phyloP scores from a whole-genome alignment of 495 filamentous ascomycete species.

The Platismatia glauca region DNA sequence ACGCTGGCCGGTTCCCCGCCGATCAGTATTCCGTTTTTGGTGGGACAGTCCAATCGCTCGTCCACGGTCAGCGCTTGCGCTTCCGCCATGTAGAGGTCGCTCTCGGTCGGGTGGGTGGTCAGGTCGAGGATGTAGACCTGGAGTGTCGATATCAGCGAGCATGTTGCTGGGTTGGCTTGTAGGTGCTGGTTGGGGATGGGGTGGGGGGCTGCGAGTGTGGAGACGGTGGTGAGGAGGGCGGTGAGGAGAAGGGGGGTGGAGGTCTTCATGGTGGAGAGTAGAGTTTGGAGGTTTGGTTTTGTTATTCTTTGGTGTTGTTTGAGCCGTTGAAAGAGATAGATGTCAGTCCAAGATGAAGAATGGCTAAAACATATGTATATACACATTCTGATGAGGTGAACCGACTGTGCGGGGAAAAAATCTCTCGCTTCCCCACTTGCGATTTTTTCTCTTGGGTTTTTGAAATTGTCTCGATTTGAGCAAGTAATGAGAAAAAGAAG shows the following conservation, averaged over 20 bases:
- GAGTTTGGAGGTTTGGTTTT: background rate
- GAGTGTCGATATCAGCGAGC: background rate
- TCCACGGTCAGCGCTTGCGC: background rate
- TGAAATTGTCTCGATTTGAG: background rate
- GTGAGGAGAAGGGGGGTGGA: background rate
- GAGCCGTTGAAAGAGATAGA: background rate
- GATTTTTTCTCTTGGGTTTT: background rate
- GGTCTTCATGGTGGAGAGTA: background rate
- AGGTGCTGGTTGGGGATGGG: background rate
- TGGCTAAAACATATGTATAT: background rate
- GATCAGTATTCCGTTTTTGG: background rate
- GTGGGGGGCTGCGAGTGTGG: background rate
- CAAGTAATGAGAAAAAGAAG: background rate
- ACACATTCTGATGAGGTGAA: background rate
- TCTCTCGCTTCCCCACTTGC: background rate
- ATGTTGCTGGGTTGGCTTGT: background rate
- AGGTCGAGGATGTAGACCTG: background rate
- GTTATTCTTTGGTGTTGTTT: background rate
- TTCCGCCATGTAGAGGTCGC: background rate
- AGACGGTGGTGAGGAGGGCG: background rate
- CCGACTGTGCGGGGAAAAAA: background rate
- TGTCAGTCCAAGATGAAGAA: background rate
- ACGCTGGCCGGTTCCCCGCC: background rate
- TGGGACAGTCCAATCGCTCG: background rate
- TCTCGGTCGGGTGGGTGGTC: background rate